phyloP scores from a whole-genome alignment of 2,329 filamentous ascomycete genomes.

The Monilinia fructigena region DNA sequence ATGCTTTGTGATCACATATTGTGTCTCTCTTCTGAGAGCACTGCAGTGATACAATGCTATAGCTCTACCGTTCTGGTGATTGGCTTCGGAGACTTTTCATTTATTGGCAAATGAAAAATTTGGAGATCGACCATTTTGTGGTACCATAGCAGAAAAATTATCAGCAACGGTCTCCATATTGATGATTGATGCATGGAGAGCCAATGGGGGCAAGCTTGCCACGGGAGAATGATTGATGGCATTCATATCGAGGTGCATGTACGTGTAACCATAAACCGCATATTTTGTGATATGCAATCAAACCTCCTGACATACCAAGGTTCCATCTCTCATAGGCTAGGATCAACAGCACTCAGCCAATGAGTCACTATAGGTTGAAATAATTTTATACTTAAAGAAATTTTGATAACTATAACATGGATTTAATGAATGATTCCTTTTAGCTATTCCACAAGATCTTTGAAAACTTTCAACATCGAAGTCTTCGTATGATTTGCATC shows the following conservation, averaged over 20 bases:
- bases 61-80: neutral
- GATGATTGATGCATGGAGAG: neutral
- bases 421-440: neutral
- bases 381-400: neutral
- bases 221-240: neutral
- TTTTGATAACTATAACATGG: too few species aligned
- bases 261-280: too few species aligned
- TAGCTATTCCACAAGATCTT: neutral
- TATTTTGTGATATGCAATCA: too few species aligned
- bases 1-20: neutral
- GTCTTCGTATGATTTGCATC: too few species aligned
- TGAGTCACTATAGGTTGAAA: too few species aligned
- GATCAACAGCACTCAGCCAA: too few species aligned
- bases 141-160: neutral
- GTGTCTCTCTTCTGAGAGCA: neutral
- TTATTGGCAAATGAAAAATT: neutral
- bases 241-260: neutral
- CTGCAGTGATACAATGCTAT: neutral
- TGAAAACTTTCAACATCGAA: neutral
- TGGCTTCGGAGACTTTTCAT: neutral
- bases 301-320: too few species aligned
- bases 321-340: too few species aligned
- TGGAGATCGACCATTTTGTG: neutral
- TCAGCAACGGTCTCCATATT: neutral
- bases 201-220: neutral